Conservation (phyloP, 768 basidiomycete genomes). For the Phanerochaete carnosa region DNA sequence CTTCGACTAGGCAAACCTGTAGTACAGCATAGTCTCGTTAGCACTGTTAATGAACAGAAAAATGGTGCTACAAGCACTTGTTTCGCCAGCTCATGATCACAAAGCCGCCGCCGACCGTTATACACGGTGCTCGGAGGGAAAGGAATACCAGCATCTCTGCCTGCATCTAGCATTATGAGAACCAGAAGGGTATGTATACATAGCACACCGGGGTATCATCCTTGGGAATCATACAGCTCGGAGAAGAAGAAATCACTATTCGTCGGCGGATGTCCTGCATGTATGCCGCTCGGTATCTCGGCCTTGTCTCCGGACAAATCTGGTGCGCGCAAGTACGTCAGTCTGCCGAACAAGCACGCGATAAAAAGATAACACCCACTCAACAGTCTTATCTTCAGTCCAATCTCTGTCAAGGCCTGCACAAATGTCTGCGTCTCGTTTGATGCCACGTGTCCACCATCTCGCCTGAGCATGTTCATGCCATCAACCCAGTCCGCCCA, state of each 20-base stretch:
- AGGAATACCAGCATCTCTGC: background rate
- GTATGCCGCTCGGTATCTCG: slow-evolving; percentile 79
- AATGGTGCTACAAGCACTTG: background rate
- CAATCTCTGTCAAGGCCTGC: slow-evolving; percentile 85
- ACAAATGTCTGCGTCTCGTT: slow-evolving; percentile 86
- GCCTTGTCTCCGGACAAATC: slow-evolving; percentile 89
- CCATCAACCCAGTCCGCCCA: slow-evolving; percentile 97
- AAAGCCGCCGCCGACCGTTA: background rate
- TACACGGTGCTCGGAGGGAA: background rate
- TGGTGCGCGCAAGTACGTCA: slow-evolving; percentile 23
- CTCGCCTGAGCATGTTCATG: slow-evolving; percentile 79
- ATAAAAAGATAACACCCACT: slow-evolving; percentile 42
- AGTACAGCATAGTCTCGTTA: too few species aligned
- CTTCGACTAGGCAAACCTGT: background rate
- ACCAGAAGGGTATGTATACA: background rate
- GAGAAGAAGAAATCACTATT: slow-evolving; percentile 88
- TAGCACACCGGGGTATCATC: slow-evolving; percentile 5
- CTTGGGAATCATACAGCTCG: slow-evolving; percentile 36
- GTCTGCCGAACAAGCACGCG: background rate
- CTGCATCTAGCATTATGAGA: background rate
- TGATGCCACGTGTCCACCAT: slow-evolving; percentile 80
- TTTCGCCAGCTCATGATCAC: background rate
- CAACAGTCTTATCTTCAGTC: slow-evolving; percentile 85
- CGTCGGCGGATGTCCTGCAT: slow-evolving; percentile 73
- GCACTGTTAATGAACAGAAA: background rate